Conservation (phyloP, 441 rosid species). For the Francoa sonchifolia region DNA sequence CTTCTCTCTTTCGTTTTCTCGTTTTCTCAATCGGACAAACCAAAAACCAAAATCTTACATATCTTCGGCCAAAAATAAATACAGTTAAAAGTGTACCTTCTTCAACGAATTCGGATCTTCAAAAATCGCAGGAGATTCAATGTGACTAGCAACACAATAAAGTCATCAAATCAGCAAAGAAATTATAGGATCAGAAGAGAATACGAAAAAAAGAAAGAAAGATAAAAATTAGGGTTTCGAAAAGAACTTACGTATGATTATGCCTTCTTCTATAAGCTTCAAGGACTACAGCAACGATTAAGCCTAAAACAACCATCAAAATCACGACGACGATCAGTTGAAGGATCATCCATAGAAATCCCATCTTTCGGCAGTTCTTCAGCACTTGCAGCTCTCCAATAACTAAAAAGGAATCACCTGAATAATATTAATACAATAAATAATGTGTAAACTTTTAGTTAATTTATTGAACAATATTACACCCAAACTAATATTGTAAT, state of each 20-base stretch:
- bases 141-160: conserved; percentile 29
- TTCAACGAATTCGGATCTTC: conserved; percentile 77
- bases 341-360: conserved; percentile 17
- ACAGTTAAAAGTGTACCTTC: conserved; percentile 41
- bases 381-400: not conserved
- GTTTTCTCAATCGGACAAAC: not conserved
- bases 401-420: not conserved
- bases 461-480: no score
- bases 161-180: conserved; percentile 1
- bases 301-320: conserved; percentile 15
- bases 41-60: no score
- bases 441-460: no score
- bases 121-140: conserved; percentile 41
- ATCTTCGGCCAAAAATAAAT: not conserved
- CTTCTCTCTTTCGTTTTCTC: no score
- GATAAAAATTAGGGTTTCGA: conserved; percentile 2
- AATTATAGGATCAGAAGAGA: not conserved
- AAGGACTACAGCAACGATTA: conserved; percentile 28
- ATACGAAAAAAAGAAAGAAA: not conserved
- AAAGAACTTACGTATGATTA: conserved; percentile 35
- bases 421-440: not conserved
- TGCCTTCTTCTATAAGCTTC: conserved; percentile 61
- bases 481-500: no score
- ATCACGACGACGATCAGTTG: conserved; percentile 22
- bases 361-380: conserved; percentile 25